A percentile compares a stretch with the other conserved stretches of the same genome.
Evolutionary conservation across 345 rosid species (phyloP).

Genomic region (Linum usitatissimum): DNA sequence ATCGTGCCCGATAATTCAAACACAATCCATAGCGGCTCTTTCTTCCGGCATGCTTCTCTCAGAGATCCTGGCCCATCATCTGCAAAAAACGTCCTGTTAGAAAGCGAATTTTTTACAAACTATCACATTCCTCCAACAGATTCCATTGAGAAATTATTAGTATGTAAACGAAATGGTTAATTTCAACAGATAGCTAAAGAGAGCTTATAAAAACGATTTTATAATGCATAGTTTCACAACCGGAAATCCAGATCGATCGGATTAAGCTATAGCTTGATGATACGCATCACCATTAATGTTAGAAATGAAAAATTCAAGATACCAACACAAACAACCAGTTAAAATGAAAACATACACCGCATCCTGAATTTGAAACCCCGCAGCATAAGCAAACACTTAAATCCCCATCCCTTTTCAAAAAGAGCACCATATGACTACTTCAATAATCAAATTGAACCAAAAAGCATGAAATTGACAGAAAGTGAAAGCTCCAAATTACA

Average conservation of each 20-base stretch:
- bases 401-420: background rate
- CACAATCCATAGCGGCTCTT: slow-evolving; percentile 86
- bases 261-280: background rate
- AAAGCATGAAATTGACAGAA: background rate
- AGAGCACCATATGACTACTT: background rate
- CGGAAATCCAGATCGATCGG: too few species aligned
- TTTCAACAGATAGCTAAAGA: too few species aligned
- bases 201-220: too few species aligned
- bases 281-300: background rate
- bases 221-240: too few species aligned
- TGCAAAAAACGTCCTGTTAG: too few species aligned
- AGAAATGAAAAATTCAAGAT: background rate
- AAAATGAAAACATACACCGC: too few species aligned
- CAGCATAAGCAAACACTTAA: too few species aligned
- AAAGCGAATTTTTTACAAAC: too few species aligned
- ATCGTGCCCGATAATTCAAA: slow-evolving; percentile 76
- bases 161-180: too few species aligned
- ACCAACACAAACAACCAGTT: background rate
- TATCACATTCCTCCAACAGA: too few species aligned
- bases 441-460: background rate
- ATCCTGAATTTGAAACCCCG: too few species aligned
- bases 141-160: background rate
- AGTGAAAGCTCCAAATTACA: background rate
- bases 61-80: slow-evolving; percentile 92
- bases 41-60: slow-evolving; percentile 59